Conservation (phyloP, 2,329 filamentous ascomycete species). For the Fusarium chlamydosporum region DNA sequence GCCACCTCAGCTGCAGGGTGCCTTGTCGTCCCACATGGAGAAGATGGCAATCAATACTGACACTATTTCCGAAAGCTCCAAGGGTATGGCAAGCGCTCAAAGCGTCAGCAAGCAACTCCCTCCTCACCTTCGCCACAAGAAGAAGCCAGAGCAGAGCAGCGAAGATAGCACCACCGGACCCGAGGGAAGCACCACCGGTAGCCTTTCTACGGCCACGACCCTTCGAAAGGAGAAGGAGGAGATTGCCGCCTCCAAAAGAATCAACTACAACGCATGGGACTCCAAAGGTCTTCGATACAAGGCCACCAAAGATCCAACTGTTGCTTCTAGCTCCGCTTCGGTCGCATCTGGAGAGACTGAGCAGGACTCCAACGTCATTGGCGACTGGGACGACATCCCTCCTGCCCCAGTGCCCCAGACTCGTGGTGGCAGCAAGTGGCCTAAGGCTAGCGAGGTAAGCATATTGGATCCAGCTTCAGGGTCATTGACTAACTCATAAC, state of each 20-base stretch:
- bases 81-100: background rate
- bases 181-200: conserved; percentile 21
- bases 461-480: background rate
- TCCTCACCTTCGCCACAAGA: conserved; percentile 18
- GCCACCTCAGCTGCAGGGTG: background rate
- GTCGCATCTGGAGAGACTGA: conserved; percentile 15
- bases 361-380: conserved; percentile 31
- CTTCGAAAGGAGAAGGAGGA: conserved; percentile 38
- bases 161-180: background rate
- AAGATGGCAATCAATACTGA: background rate
- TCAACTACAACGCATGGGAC: conserved; percentile 54
- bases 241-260: background rate
- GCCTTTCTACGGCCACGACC: conserved; percentile 53
- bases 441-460: conserved; percentile 44
- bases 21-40: background rate
- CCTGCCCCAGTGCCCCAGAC: background rate
- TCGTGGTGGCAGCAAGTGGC: conserved; percentile 45
- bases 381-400: conserved; percentile 21
- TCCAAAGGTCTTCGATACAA: conserved; percentile 44
- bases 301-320: conserved; percentile 46
- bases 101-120: conserved; percentile 5
- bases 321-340: conserved; percentile 35
- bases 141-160: background rate
- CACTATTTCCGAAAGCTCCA: background rate
- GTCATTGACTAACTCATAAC: background rate